Base-by-base conservation (phyloP, 1,139 yeast genomes). In the Suhomyces coccinellae region DNA sequence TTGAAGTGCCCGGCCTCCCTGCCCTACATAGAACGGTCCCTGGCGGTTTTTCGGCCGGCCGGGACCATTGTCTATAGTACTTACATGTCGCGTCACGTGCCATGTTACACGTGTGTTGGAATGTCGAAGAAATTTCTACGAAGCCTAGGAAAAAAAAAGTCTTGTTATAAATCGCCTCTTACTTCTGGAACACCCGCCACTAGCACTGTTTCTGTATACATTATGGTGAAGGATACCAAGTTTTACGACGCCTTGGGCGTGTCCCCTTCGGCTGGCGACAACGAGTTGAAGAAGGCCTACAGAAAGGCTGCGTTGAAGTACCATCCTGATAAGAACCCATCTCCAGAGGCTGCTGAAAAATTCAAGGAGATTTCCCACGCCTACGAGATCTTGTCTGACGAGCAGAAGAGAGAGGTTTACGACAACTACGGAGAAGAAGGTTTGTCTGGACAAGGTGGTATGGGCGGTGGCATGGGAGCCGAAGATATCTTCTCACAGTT, bases 381-480 rank as follows among this genome's bases (percentile, higher is more conserved):
- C 9, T 93, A 93, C 65, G 98, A 93, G 69, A 75, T 89, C 28
- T 77, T 93, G 52, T 80, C 89, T 9, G 98, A 91, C 62, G 75
- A 85, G 27, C 87, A 90, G 63, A 93, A 91, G 77, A 86, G 98
- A 71, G 87, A 85, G 43, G 62, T 87, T 10, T 93, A 93, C 65
- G 98, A 93, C 68, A 83, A 79, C 56, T 89, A 82, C 63, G 99
- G 99, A 66, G 86, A 85, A 64, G 97, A 90, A 61, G 99, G 99
- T 44, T 77, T 93, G 58, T 77, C 72, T 48, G 90, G 90, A 46
- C 83, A 79, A 50, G 95, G 90, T 50, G 84, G 75, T 51, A 83
- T 82, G 47, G 79, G 82, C 44, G 85, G 91, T 43, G 93, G 89
- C 44, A 95, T 91, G 45, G 75, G 69, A 84, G 89, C 89, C 49